Percentiles rank a stretch among this genome's conserved stretches.
Evolutionary conservation across 495 filamentous ascomycete species (phyloP).

Genomic region (Rostrohypoxylon terebratum): DNA sequence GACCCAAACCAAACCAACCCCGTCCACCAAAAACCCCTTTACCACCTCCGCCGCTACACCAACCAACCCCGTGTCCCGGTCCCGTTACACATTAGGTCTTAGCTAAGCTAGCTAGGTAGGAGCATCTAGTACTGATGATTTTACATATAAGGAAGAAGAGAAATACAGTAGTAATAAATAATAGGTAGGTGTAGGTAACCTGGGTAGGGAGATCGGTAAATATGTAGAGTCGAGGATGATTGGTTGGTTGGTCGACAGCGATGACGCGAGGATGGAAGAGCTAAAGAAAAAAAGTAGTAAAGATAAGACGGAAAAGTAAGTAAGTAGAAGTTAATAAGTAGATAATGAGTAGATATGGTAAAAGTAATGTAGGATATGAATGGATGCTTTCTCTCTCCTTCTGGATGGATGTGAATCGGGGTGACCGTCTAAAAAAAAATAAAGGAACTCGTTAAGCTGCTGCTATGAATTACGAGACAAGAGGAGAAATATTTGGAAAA

Average conservation of each 20-base stretch:
- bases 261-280: not conserved
- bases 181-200: not conserved
- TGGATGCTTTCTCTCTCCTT: slow-evolving; percentile 36
- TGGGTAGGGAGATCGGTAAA: not conserved
- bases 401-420: slow-evolving; percentile 45
- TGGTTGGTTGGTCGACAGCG: not conserved
- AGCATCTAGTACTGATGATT: slow-evolving; percentile 10
- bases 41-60: too few relatives aligned
- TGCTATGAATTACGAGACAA: slow-evolving; percentile 43
- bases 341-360: slow-evolving; percentile 11
- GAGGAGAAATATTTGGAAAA: slow-evolving; percentile 2
- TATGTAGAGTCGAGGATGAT: not conserved
- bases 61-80: not conserved
- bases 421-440: slow-evolving; percentile 42
- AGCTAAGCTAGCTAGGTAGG: slow-evolving; percentile 4
- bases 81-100: slow-evolving; percentile 31
- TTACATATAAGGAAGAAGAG: slow-evolving; percentile 15
- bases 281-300: not conserved
- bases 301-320: slow-evolving; percentile 6
- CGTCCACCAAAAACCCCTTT: not conserved
- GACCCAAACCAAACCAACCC: too few relatives aligned
- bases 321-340: slow-evolving; percentile 3
- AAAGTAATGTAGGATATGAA: slow-evolving; percentile 15
- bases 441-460: slow-evolving; percentile 15
- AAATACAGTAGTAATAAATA: slow-evolving; percentile 3